These are phyloP conservation scores for Chrysosporium queenslandicum DNA, from an alignment of 2,329 filamentous ascomycete genomes.

Conservation along the genomic window DNA sequence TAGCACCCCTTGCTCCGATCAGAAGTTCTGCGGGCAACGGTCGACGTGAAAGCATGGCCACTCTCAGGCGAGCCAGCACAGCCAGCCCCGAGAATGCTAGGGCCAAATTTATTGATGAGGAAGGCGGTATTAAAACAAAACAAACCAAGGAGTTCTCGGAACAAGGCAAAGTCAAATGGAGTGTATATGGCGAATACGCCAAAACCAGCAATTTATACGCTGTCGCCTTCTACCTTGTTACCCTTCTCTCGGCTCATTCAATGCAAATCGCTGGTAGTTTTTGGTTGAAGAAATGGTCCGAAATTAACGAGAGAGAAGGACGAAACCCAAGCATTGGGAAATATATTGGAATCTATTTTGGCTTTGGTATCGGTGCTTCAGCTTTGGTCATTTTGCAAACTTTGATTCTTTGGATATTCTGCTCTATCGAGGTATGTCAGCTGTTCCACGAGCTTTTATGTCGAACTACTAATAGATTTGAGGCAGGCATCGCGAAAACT, in stretches of 20 bases:
- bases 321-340: constrained; percentile 69
- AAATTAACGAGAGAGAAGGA: constrained; percentile 59
- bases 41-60: constrained; percentile 59
- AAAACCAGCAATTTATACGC: constrained; percentile 85
- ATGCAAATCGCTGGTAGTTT: constrained; percentile 73
- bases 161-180: constrained; percentile 97
- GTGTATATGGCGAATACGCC: constrained; percentile 87
- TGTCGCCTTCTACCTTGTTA: constrained; percentile 66
- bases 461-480: constrained; percentile 11
- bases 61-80: constrained; percentile 79
- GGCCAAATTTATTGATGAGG: constrained; percentile 75
- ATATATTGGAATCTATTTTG: constrained; percentile 92
- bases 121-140: constrained; percentile 62
- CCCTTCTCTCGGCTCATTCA: constrained; percentile 70
- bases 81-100: constrained; percentile 80
- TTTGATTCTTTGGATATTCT: constrained; percentile 96
- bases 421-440: constrained; percentile 73
- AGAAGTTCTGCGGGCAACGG: constrained; percentile 50
- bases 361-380: constrained; percentile 79
- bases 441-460: background rate
- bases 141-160: constrained; percentile 82
- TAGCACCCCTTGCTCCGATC: constrained; percentile 69
- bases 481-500: constrained; percentile 78
- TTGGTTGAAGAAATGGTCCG: constrained; percentile 92
- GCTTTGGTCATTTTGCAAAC: constrained; percentile 82